A percentile compares a stretch with the other conserved stretches of the same genome.
These are phyloP conservation scores for Leishmania aethiopica DNA, from an alignment of 208 protist species.

Conservation along the genomic window DNA sequence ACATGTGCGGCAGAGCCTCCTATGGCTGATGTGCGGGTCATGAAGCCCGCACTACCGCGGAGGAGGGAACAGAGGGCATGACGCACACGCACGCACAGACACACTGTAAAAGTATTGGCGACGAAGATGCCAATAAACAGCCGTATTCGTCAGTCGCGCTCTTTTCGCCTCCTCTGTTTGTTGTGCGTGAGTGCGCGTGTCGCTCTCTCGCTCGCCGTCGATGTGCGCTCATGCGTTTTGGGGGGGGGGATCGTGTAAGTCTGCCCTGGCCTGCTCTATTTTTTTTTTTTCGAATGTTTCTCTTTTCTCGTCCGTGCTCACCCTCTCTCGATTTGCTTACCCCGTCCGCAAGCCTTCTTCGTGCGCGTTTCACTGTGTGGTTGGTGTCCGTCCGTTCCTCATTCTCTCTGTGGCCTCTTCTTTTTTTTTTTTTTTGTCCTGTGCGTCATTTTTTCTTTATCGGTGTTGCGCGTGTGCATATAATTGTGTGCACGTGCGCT, in stretches of 20 bases:
- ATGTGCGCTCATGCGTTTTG: not conserved
- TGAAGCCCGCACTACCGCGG: not conserved
- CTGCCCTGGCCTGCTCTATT: not conserved
- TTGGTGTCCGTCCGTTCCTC: not conserved
- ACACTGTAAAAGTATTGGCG: not conserved
- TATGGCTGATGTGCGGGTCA: not conserved
- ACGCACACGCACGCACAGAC: not conserved
- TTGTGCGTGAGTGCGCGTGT: not conserved
- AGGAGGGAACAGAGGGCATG: not conserved
- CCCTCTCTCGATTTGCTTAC: not conserved
- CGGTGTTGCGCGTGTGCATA: too few relatives aligned
- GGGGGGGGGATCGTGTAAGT: not conserved
- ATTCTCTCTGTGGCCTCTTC: not conserved
- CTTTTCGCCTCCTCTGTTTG: not conserved
- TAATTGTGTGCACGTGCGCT: not conserved
- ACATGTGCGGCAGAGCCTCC: not conserved
- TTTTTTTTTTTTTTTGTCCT: too few relatives aligned
- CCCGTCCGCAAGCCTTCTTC: not conserved
- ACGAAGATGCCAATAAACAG: too few relatives aligned
- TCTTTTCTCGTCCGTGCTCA: not conserved
- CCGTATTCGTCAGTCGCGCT: not conserved
- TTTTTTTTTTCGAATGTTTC: not conserved
- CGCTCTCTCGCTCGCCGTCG: not conserved
- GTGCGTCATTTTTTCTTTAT: too few relatives aligned
- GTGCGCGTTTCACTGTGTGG: too few relatives aligned